A percentile compares a stretch with the other conserved stretches of the same genome.
These are phyloP conservation scores for Punctularia strigosozonata DNA, from an alignment of 768 basidiomycete genomes.

Conservation along the genomic window DNA sequence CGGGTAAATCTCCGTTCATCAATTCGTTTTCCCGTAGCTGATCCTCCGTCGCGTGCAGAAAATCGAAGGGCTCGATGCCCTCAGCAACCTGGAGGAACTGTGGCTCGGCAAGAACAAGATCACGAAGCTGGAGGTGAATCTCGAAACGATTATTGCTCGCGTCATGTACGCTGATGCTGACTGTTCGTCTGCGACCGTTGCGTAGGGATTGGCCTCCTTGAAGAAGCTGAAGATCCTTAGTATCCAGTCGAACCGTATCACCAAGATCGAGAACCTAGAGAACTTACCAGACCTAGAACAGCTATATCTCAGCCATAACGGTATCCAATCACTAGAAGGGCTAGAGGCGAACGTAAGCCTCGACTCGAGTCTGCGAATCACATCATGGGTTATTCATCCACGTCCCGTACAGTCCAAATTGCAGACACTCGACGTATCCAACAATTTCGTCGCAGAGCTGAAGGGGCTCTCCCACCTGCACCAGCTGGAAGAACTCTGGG, in stretches of 20 bases:
- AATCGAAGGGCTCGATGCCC: conserved; percentile 76
- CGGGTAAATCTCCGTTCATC: conserved; percentile 40
- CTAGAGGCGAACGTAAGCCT: conserved; percentile 67
- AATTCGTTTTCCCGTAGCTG: not conserved
- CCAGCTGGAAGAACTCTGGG: conserved; percentile 90
- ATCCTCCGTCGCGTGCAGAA: conserved; percentile 31
- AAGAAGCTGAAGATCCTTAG: conserved; percentile 76
- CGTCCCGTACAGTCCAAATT: conserved; percentile 38
- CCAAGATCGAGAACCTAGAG: conserved; percentile 75
- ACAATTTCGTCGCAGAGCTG: conserved; percentile 68
- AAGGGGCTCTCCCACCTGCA: conserved; percentile 75
- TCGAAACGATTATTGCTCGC: not conserved
- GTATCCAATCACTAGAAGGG: conserved; percentile 72
- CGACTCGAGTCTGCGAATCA: not conserved
- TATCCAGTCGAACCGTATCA: conserved; percentile 89
- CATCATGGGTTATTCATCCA: conserved; percentile 17
- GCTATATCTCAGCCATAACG: conserved; percentile 91
- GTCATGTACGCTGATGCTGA: not conserved
- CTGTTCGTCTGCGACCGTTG: too few species aligned
- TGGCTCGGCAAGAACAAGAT: conserved; percentile 99
- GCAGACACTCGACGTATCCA: conserved; percentile 78
- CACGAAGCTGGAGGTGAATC: conserved; percentile 64
- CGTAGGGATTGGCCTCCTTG: conserved; percentile 58
- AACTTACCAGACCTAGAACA: conserved; percentile 67
- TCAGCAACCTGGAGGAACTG: conserved; percentile 80